A percentile compares a stretch with the other conserved stretches of the same genome.
Conservation (phyloP, 257 asterid species). For the Lycium ferocissimum region DNA sequence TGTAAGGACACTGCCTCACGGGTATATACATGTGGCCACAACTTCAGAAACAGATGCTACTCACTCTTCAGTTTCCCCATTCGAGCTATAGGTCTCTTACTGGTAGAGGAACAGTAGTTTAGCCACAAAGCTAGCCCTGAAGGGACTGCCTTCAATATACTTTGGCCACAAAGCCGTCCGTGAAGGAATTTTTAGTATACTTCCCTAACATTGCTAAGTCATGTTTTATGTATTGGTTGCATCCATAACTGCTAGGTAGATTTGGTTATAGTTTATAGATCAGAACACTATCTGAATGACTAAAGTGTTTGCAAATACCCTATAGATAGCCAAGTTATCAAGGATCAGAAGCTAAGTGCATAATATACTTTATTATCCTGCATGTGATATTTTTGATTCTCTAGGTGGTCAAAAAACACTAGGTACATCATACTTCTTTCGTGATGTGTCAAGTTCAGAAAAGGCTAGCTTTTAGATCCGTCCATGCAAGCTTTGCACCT, state of each 20-base stretch:
- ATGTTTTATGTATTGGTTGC: background rate
- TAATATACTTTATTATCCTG: slow-evolving; percentile 1
- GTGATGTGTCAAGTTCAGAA: slow-evolving; percentile 19
- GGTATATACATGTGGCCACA: background rate
- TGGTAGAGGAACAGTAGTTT: slow-evolving; percentile 11
- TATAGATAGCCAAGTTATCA: background rate
- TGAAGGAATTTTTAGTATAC: slow-evolving; percentile 10
- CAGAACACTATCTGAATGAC: slow-evolving; percentile 12
- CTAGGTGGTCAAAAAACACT: background rate
- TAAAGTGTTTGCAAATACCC: background rate
- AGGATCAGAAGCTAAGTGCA: slow-evolving; percentile 1
- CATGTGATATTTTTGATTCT: slow-evolving; percentile 13
- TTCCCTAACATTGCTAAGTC: background rate
- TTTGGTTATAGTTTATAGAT: slow-evolving; percentile 7
- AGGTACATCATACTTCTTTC: background rate
- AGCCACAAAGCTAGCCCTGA: background rate
- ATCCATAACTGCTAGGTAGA: background rate
- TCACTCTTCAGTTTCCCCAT: slow-evolving; percentile 16
- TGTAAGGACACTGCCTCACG: background rate
- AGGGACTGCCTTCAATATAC: slow-evolving; percentile 7
- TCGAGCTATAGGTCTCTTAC: slow-evolving; percentile 16
- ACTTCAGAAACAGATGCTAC: background rate
- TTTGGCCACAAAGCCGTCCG: slow-evolving; percentile 4
- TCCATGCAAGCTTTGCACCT: slow-evolving; percentile 5
- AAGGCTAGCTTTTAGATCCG: background rate